phyloP scores from a whole-genome alignment of 225 moss, liverwort and hornwort species.

The Physcomitrellopsis africana region DNA sequence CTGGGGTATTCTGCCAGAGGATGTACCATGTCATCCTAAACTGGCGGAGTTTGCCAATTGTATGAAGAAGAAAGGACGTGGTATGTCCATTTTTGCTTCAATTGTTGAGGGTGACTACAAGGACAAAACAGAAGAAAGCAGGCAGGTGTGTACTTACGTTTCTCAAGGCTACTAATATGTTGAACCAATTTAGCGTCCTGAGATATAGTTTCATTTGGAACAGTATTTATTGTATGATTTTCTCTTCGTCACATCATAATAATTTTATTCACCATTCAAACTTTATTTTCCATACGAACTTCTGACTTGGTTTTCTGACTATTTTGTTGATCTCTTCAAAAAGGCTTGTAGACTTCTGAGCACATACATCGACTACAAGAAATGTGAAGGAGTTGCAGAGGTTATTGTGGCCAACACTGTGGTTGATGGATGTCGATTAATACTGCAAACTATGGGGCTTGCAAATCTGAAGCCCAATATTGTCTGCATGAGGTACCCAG shows the following conservation, averaged over 20 bases:
- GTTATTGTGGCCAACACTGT: constrained; percentile 79
- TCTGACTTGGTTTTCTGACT: not conserved
- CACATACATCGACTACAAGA: constrained; percentile 89
- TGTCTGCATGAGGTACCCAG: constrained; percentile 93
- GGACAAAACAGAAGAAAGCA: constrained; percentile 78
- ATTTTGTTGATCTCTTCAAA: not conserved
- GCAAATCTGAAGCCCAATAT: constrained; percentile 92
- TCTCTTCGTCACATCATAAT: too few species aligned
- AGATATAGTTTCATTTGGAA: constrained; percentile 14
- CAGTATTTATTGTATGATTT: not conserved
- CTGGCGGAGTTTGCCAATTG: constrained; percentile 93
- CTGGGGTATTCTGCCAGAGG: constrained; percentile 84
- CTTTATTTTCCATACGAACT: too few species aligned
- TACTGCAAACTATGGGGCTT: constrained; percentile 91
- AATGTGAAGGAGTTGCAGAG: constrained; percentile 92
- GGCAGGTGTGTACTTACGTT: constrained; percentile 39
- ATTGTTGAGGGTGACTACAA: constrained; percentile 87
- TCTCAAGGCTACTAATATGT: not conserved
- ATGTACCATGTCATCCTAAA: constrained; percentile 91
- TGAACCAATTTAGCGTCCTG: not conserved
- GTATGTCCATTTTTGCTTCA: constrained; percentile 91
- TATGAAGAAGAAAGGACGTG: constrained; percentile 94
- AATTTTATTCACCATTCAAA: too few species aligned
- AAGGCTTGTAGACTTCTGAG: constrained; percentile 77
- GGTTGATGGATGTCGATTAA: constrained; percentile 78